Percentiles rank a stretch among this genome's conserved stretches.
Conservation (phyloP, 345 rosid species). For the Cardiospermum halicacabum region DNA sequence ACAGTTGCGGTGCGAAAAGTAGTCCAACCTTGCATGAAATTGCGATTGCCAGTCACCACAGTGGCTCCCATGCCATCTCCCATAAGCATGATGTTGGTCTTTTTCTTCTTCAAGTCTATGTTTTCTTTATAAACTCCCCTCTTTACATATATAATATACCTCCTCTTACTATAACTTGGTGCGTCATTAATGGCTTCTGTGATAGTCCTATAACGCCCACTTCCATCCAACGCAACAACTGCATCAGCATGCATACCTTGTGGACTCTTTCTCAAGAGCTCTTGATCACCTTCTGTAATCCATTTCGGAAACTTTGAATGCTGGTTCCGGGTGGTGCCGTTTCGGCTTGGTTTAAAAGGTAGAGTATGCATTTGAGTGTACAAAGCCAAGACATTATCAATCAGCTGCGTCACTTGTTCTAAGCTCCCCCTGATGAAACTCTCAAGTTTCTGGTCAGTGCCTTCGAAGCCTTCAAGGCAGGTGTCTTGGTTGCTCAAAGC, state of each 20-base stretch:
- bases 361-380: slow-evolving; percentile 57
- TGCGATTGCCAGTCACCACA: slow-evolving; percentile 57
- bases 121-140: slow-evolving; percentile 75
- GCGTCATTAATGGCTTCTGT: slow-evolving; percentile 66
- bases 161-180: slow-evolving; percentile 60
- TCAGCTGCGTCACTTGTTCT: slow-evolving; percentile 76
- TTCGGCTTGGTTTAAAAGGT: slow-evolving; percentile 54
- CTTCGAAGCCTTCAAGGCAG: slow-evolving; percentile 88
- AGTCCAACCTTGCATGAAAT: slow-evolving; percentile 89
- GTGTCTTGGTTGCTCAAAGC: slow-evolving; percentile 91
- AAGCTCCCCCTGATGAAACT: slow-evolving; percentile 60
- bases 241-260: slow-evolving; percentile 33
- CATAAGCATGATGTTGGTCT: slow-evolving; percentile 61
- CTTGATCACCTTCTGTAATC: slow-evolving; percentile 59
- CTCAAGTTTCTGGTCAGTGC: slow-evolving; percentile 62
- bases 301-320: slow-evolving; percentile 44
- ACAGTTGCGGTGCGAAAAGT: slow-evolving; percentile 93
- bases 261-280: slow-evolving; percentile 30
- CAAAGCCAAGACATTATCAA: slow-evolving; percentile 46
- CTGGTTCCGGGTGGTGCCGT: slow-evolving; percentile 12
- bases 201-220: slow-evolving; percentile 58
- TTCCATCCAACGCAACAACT: slow-evolving; percentile 65
- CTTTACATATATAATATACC: slow-evolving; percentile 62
- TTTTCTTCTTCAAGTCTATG: slow-evolving; percentile 69
- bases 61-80: slow-evolving; percentile 84